Conservation (phyloP, 2,329 filamentous ascomycete genomes). For the Diaporthe longicolla region DNA sequence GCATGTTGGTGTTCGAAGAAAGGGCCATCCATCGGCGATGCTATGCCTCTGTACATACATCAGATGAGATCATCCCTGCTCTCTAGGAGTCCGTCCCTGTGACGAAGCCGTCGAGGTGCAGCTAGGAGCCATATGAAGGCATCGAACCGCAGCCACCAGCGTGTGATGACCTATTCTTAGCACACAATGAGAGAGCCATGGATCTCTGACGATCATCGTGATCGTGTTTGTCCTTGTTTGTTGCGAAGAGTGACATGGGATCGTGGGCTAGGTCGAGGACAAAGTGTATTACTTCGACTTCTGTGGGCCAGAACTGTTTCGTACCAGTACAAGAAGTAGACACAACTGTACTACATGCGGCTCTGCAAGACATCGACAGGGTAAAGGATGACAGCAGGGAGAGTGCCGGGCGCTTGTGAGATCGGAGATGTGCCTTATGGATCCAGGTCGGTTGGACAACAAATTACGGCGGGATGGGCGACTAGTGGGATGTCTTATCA, state of each 20-base stretch:
- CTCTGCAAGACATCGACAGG: slow-evolving; percentile 8
- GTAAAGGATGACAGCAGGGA: background rate
- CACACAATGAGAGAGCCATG: background rate
- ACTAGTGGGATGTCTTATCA: background rate
- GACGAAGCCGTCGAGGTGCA: background rate
- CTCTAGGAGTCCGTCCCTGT: background rate
- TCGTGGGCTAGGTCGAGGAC: background rate
- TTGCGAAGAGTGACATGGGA: background rate
- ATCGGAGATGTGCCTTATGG: slow-evolving; percentile 1
- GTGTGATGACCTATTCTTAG: background rate
- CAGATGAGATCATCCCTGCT: background rate
- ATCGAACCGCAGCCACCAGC: background rate
- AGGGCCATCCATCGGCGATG: background rate
- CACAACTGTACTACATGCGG: background rate
- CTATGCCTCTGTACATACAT: background rate
- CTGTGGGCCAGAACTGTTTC: background rate
- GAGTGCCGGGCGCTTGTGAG: slow-evolving; percentile 34
- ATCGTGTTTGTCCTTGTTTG: background rate
- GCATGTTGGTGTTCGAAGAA: background rate
- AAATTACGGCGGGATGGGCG: slow-evolving; percentile 2
- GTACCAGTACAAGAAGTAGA: slow-evolving; percentile 36
- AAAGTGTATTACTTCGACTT: slow-evolving; percentile 10
- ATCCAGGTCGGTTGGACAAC: slow-evolving; percentile 11
- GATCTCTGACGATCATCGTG: slow-evolving; percentile 1
- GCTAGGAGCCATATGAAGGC: background rate